A percentile compares a stretch with the other conserved stretches of the same genome.
These are phyloP conservation scores for Ciborinia camelliae DNA, from an alignment of 2,329 filamentous ascomycete genomes.

Conservation along the genomic window DNA sequence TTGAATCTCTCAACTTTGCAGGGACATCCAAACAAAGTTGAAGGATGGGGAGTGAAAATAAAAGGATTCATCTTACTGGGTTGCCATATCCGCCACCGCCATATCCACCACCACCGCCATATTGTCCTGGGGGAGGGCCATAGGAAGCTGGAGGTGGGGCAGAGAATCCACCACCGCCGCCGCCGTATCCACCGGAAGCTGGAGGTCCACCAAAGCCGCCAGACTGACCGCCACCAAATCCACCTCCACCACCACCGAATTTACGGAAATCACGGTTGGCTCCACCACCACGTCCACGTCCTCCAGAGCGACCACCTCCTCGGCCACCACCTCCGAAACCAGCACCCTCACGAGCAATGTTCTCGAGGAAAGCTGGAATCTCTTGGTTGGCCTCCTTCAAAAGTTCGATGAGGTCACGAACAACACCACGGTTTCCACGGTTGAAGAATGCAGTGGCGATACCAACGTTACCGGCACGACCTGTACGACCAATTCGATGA, in stretches of 20 bases:
- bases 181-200: slow-evolving; percentile 44
- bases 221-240: slow-evolving; percentile 45
- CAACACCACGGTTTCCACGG: slow-evolving; percentile 96
- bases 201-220: slow-evolving; percentile 45
- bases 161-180: slow-evolving; percentile 54
- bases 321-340: slow-evolving; percentile 73
- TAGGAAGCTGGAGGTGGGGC: slow-evolving; percentile 56
- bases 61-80: slow-evolving; percentile 35
- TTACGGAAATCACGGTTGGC: slow-evolving; percentile 90
- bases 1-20: too few relatives aligned
- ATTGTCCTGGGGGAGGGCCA: slow-evolving; percentile 42
- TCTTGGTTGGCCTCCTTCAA: slow-evolving; percentile 99
- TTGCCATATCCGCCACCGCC: slow-evolving; percentile 54
- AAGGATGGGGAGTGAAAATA: too few relatives aligned
- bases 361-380: slow-evolving; percentile 89
- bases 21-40: too few relatives aligned
- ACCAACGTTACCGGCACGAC: slow-evolving; percentile 98
- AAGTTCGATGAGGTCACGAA: slow-evolving; percentile 93
- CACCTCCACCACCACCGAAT: slow-evolving; percentile 58
- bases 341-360: slow-evolving; percentile 90
- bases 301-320: slow-evolving; percentile 60
- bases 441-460: slow-evolving; percentile 99
- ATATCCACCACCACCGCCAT: slow-evolving; percentile 47
- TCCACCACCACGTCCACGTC: slow-evolving; percentile 67
- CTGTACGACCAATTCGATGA: slow-evolving; percentile 98